Evolutionary conservation across 1,139 yeast species (phyloP).

Genomic region (Magnusiomyces starmeri): DNA sequence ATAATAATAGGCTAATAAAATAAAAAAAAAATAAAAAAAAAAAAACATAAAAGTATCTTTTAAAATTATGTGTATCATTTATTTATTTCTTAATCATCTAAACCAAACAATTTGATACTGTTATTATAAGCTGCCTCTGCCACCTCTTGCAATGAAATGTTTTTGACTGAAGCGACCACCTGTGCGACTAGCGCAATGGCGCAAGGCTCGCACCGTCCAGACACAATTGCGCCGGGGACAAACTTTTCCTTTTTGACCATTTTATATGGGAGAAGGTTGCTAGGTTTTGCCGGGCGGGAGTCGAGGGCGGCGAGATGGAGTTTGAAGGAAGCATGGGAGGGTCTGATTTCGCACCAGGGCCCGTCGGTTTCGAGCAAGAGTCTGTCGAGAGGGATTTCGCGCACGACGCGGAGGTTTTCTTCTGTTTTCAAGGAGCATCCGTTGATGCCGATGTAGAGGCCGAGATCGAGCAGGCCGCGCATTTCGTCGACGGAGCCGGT

Average conservation of each 20-base stretch:
- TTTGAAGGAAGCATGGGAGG: constrained; percentile 68
- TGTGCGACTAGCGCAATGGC: constrained; percentile 74
- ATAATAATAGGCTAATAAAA: too few species aligned
- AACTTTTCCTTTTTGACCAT: constrained; percentile 59
- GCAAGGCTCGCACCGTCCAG: constrained; percentile 89
- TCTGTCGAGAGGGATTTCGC: constrained; percentile 55
- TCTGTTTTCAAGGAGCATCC: constrained; percentile 85
- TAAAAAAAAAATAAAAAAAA: too few species aligned
- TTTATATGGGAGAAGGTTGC: constrained; percentile 49
- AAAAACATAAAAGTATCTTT: too few species aligned
- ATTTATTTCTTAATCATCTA: constrained; percentile 15
- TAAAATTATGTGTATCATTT: neutral
- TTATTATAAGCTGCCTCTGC: constrained; percentile 59
- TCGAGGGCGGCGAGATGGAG: constrained; percentile 42
- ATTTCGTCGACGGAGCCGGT: constrained; percentile 73
- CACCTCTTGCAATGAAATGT: constrained; percentile 45
- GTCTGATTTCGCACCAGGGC: constrained; percentile 95
- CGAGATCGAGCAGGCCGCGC: constrained; percentile 45
- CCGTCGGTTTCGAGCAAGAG: constrained; percentile 90
- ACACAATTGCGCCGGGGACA: constrained; percentile 46
- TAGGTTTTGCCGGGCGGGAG: constrained; percentile 14
- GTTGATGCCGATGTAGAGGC: constrained; percentile 73
- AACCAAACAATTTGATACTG: constrained; percentile 49
- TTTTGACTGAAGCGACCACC: constrained; percentile 56
- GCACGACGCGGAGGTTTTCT: constrained; percentile 63